These are phyloP conservation scores for Pisolithus marmoratus DNA, from an alignment of 768 basidiomycete species.

Conservation along the genomic window DNA sequence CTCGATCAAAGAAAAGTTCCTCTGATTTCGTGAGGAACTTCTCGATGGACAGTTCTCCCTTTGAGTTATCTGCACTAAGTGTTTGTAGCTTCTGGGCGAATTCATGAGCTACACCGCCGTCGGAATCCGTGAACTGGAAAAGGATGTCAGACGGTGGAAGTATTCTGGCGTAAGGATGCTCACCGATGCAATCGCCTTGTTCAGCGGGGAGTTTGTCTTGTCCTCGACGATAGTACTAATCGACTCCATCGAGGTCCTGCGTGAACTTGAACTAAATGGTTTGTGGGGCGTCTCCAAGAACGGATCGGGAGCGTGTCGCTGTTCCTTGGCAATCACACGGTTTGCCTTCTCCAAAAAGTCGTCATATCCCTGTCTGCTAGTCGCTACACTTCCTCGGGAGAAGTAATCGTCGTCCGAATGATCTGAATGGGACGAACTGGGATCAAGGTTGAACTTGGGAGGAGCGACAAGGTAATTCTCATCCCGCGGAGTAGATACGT, in stretches of 20 bases:
- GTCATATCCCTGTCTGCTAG: conserved; percentile 47
- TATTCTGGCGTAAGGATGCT: conserved; percentile 16
- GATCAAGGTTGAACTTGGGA: conserved; percentile 25
- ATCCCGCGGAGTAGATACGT: conserved; percentile 45
- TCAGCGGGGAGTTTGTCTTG: conserved; percentile 84
- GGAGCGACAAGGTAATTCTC: conserved; percentile 36
- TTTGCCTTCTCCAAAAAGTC: conserved; percentile 87
- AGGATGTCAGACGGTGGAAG: conserved; percentile 4
- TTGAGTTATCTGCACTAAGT: conserved; percentile 82
- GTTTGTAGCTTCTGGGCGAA: conserved; percentile 81
- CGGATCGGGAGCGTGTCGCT: conserved; percentile 76
- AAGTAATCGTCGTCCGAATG: conserved; percentile 61
- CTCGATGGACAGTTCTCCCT: conserved; percentile 88
- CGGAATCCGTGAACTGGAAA: conserved; percentile 81
- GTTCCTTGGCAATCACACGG: conserved; percentile 73
- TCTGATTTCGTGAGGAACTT: conserved; percentile 88
- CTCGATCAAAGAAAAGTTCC: conserved; percentile 87
- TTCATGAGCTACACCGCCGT: conserved; percentile 85
- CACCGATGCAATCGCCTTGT: conserved; percentile 89
- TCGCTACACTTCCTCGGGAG: conserved; percentile 29
- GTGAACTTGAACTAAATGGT: conserved; percentile 78
- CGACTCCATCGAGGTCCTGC: conserved; percentile 82
- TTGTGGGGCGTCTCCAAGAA: conserved; percentile 73
- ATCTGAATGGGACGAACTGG: conserved; percentile 37
- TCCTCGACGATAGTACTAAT: conserved; percentile 90